Base-by-base conservation (phyloP, 257 asterid genomes). In the Oldenlandia corymbosa region DNA sequence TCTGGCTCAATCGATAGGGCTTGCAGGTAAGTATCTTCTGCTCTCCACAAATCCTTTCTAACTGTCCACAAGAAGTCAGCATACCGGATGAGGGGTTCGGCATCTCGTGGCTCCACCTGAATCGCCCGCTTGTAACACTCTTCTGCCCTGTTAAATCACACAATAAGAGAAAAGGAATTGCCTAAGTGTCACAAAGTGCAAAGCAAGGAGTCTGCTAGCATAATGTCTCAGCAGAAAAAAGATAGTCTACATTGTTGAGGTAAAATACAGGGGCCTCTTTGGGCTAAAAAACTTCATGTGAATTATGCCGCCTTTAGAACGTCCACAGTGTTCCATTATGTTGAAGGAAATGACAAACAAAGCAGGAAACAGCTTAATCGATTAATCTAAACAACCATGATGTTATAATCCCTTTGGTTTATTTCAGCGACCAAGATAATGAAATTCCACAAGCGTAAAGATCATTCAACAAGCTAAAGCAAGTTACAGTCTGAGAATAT, bases 21-120 rank as follows among this genome's bases (percentile, higher is more conserved):
- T 70, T 85, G 91, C n/a, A 85, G 32, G 54, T 73, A 92, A 68
- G 67, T 73, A 43, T 92, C 90, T 76, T 92, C 99, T 0, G 99
- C 97, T 12, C 77, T 86, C 80, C 72, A 73, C 18, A 70, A 63
- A 27, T 92, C 95, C 71, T 74, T 73, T 73, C 80, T 77, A 20
- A 85, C 85, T 16, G 34, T 76, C 97, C 99, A 87, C 68, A 92
- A 68, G 81, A 92, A 92, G 68, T 75, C 76, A 2, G 95, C 97
- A n/a, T 89, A 89, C 41, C 67, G 83, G 66, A 53, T 67, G 28
- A 82, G 65, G 4, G 80, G 77, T 81, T 92, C 97, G 0, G 93
- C 84, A 24, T 92, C 96, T 0, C 72, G 76, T 16, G 91, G 95
- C 64, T 75, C 60, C 60, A 73, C 73, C 70, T 78, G 82, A 1